A percentile compares a stretch with the other conserved stretches of the same genome.
Evolutionary conservation across 306 rosid genomes (phyloP).

Genomic region (Prunus armeniaca): DNA sequence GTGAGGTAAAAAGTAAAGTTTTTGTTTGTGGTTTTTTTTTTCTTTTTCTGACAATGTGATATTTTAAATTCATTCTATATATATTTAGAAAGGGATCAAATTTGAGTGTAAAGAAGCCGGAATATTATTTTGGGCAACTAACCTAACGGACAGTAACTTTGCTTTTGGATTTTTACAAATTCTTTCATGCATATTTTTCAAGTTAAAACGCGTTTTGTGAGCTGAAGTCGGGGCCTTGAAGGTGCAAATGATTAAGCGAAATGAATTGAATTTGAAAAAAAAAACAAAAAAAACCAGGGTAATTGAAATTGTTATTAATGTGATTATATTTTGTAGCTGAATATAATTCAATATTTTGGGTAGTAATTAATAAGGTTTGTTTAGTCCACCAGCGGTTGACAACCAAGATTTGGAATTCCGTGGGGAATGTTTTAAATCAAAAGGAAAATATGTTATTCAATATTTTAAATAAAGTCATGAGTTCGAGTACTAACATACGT

Average conservation of each 20-base stretch:
- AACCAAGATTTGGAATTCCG: background rate
- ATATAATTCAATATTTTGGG: conserved; percentile 7
- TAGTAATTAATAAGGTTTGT: background rate
- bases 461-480: too few relatives aligned
- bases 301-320: conserved; percentile 8
- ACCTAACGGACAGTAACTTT: too few relatives aligned
- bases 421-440: background rate
- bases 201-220: background rate
- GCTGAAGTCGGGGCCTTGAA: background rate
- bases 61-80: too few relatives aligned
- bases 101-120: too few relatives aligned
- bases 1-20: background rate
- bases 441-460: too few relatives aligned
- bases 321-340: conserved; percentile 19
- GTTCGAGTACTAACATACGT: fast-evolving
- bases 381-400: background rate
- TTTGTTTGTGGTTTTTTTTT: background rate
- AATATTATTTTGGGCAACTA: too few relatives aligned
- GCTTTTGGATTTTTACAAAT: too few relatives aligned
- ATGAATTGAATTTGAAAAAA: background rate
- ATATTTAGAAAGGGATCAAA: too few relatives aligned
- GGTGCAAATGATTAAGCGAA: background rate
- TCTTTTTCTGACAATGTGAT: too few relatives aligned
- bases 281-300: background rate
- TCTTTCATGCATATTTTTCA: background rate